Evolutionary conservation across 257 asterid species (phyloP), one percentile per base, ranked within the genome.

Genomic region (Forsythia viridissima): DNA sequence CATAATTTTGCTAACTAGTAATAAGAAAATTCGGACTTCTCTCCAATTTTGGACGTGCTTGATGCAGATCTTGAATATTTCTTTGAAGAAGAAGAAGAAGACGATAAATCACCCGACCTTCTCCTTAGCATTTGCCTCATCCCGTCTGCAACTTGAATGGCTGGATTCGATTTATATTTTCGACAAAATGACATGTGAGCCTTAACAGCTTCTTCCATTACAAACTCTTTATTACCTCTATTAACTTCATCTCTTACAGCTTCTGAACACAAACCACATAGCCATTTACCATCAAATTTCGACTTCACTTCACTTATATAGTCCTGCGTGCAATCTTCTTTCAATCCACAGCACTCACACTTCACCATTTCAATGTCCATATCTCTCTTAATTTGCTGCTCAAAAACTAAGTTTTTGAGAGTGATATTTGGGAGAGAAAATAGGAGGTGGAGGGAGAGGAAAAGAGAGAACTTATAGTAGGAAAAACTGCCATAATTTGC

Each of bases 271-370:
- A 94, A 44, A 2, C 98, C 99, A 59, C 97, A 94, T 0, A 94
- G 88, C 98, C 99, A 94, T 83, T 93, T 93, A 3, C 98, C 99
- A 11, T 89, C 88, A 76, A 93, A 94, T 8, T 91, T 90, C 0
- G 83, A 72, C 82, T 90, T 92, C 74, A 94, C 96, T 67, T 85
- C 84, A 2, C 79, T 84, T 3, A 94, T 94, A 88, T 94, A 94
- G 0, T 85, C 92, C 63, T 86, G 93, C 4, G 99, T 94, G 85
- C 98, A 94, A 11, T 94, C 99, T 76, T 94, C 99, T 73, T 91
- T 93, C 76, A 94, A 44, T 6, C 97, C 98, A 85, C 98, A 94
- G 71, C 99, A 94, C 80, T 90, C 99, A 65, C 99, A 94, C 92
- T 86, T 90, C n/a, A 82, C 95, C 84, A 89, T 37, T 78, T 91